These are phyloP conservation scores for Calonectria multiphialidica DNA, from an alignment of 2,329 filamentous ascomycete species.

Conservation along the genomic window DNA sequence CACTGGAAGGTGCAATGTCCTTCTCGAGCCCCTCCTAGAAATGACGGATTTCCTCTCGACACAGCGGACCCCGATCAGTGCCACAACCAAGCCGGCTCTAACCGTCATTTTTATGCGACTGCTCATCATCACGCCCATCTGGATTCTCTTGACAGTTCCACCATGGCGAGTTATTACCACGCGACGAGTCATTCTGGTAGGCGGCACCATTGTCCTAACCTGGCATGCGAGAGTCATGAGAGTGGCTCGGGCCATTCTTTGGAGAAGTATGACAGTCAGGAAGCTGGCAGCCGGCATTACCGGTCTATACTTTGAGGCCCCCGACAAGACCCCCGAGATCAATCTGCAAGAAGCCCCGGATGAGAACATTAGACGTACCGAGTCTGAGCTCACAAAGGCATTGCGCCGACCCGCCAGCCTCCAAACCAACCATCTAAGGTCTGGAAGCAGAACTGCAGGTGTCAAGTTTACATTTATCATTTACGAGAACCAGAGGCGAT, in stretches of 20 bases:
- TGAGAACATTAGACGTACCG: constrained; percentile 37
- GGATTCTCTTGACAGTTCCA: constrained; percentile 85
- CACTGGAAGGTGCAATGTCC: constrained; percentile 90
- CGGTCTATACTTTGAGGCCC: constrained; percentile 78
- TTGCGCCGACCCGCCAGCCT: constrained; percentile 46
- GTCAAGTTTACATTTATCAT: constrained; percentile 97
- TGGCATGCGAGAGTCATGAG: constrained; percentile 93
- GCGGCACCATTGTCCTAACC: constrained; percentile 88
- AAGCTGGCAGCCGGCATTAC: constrained; percentile 79
- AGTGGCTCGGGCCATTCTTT: constrained; percentile 88
- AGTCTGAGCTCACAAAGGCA: constrained; percentile 62
- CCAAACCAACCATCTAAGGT: constrained; percentile 42
- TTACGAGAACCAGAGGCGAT: constrained; percentile 95
- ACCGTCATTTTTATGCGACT: constrained; percentile 92
- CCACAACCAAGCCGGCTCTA: constrained; percentile 89
- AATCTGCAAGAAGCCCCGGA: constrained; percentile 42
- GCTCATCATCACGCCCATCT: constrained; percentile 87
- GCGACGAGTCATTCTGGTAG: constrained; percentile 82
- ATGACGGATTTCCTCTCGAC: constrained; percentile 95
- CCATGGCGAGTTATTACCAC: constrained; percentile 89
- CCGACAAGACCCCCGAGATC: constrained; percentile 49
- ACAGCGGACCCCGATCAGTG: constrained; percentile 89
- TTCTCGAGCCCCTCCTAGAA: constrained; percentile 88
- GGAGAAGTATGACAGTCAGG: constrained; percentile 85
- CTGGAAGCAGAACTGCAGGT: constrained; percentile 72